Conservation (phyloP, 345 rosid species). For the Passiflora organensis region DNA sequence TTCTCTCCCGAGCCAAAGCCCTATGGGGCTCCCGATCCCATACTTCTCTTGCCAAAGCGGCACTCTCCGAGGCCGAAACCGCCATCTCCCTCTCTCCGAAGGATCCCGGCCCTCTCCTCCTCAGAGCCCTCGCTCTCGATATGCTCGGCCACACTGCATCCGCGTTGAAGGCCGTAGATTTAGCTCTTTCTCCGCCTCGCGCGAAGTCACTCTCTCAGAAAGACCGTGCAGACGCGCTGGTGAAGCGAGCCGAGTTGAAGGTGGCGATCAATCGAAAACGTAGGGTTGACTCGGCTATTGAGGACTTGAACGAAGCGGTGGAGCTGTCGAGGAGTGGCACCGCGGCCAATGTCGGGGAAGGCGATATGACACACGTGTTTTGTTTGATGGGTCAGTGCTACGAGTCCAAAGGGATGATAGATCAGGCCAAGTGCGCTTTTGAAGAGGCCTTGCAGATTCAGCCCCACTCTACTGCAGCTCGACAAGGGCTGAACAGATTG, state of each 20-base stretch:
- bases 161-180: constrained; percentile 52
- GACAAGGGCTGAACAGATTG: constrained; percentile 16
- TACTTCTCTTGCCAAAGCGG: constrained; percentile 46
- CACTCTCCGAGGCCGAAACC: constrained; percentile 48
- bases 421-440: constrained; percentile 29
- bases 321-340: constrained; percentile 16
- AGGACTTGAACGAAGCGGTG: constrained; percentile 46
- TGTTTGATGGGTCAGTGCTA: constrained; percentile 48
- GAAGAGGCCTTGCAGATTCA: constrained; percentile 22
- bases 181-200: constrained; percentile 46
- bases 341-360: neutral
- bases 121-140: constrained; percentile 49
- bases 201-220: constrained; percentile 33
- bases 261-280: constrained; percentile 42
- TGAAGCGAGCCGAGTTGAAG: constrained; percentile 57
- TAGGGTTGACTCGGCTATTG: constrained; percentile 54
- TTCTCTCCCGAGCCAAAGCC: constrained; percentile 44
- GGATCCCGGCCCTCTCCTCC: constrained; percentile 50
- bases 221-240: constrained; percentile 48
- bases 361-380: constrained; percentile 15
- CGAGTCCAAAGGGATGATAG: constrained; percentile 32
- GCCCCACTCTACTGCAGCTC: constrained; percentile 22
- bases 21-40: constrained; percentile 38
- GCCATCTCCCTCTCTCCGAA: constrained; percentile 45
- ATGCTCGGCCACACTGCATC: constrained; percentile 46